Conservation (phyloP, 108 stramenopile species). For the Parmales sp. region DNA sequence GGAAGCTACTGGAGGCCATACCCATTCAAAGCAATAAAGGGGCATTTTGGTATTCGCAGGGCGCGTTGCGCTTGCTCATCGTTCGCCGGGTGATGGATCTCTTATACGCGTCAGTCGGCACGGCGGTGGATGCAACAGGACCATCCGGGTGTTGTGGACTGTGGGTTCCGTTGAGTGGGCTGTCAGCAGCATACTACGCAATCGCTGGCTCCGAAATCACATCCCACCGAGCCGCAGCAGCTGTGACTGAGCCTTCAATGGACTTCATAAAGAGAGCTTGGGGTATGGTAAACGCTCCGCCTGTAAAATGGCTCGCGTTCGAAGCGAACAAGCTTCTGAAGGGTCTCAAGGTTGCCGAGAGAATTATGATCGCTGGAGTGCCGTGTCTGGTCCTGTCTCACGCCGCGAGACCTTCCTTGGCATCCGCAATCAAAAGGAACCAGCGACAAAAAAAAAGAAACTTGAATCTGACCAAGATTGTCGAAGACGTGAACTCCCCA, state of each 20-base stretch:
- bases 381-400: constrained; percentile 59
- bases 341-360: constrained; percentile 62
- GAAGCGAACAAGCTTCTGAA: constrained; percentile 60
- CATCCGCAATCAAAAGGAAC: constrained; percentile 16
- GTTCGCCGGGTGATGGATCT: constrained; percentile 68
- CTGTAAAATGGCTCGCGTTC: constrained; percentile 53
- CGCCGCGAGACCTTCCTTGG: constrained; percentile 43
- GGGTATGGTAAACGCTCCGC: constrained; percentile 67
- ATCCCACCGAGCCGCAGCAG: constrained; percentile 34
- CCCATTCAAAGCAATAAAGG: constrained; percentile 13
- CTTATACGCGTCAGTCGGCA: constrained; percentile 59
- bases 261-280: constrained; percentile 62
- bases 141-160: constrained; percentile 20
- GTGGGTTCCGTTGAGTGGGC: constrained; percentile 45
- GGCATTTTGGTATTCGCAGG: constrained; percentile 57
- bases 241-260: constrained; percentile 24
- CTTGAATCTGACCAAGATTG: too few relatives aligned
- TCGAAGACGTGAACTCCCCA: too few relatives aligned
- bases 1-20: neutral
- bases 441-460: neutral
- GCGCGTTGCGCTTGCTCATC: constrained; percentile 58
- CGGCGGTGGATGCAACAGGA: constrained; percentile 32
- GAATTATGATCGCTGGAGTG: constrained; percentile 56
- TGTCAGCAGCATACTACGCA: constrained; percentile 63
- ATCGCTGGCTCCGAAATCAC: constrained; percentile 43